Evolutionary conservation across 1,284 basidiomycete species (phyloP).

Genomic region (Butyriboletus appendiculatus): DNA sequence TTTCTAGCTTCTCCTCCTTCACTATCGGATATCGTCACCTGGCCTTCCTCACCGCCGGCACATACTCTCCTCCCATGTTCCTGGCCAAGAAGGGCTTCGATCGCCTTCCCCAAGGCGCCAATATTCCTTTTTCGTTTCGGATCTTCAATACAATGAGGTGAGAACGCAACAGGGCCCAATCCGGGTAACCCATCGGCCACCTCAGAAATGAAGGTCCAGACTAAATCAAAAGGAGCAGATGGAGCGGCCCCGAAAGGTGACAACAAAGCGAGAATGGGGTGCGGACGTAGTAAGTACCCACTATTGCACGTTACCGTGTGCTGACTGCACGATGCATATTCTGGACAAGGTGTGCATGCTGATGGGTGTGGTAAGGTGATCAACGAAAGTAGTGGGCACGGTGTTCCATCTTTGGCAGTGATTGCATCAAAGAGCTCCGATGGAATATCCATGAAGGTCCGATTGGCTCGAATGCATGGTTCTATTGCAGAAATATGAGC

Average conservation of each 20-base stretch:
- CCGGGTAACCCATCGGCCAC: slow-evolving; percentile 74
- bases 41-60: slow-evolving; percentile 46
- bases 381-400: slow-evolving; percentile 55
- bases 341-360: slow-evolving; percentile 84
- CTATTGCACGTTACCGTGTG: slow-evolving; percentile 68
- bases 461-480: slow-evolving; percentile 60
- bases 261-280: slow-evolving; percentile 51
- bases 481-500: slow-evolving; percentile 49
- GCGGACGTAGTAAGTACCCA: slow-evolving; percentile 72
- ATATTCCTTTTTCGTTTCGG: slow-evolving; percentile 79
- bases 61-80: slow-evolving; percentile 75
- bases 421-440: slow-evolving; percentile 31
- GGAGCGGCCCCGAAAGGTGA: slow-evolving; percentile 42
- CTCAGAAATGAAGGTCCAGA: slow-evolving; percentile 48
- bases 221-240: slow-evolving; percentile 42
- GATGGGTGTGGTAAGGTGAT: slow-evolving; percentile 63
- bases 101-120: slow-evolving; percentile 72
- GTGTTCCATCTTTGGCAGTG: slow-evolving; percentile 38
- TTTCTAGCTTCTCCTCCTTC: slow-evolving; percentile 70
- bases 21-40: slow-evolving; percentile 36
- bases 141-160: slow-evolving; percentile 83
- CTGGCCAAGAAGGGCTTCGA: slow-evolving; percentile 69
- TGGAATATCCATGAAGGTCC: slow-evolving; percentile 41
- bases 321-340: slow-evolving; percentile 75
- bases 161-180: slow-evolving; percentile 76